Percentiles rank a stretch among this genome's conserved stretches.
These are phyloP conservation scores for Debaryomyces nepalensis DNA, from an alignment of 1,139 yeast genomes.

Conservation along the genomic window DNA sequence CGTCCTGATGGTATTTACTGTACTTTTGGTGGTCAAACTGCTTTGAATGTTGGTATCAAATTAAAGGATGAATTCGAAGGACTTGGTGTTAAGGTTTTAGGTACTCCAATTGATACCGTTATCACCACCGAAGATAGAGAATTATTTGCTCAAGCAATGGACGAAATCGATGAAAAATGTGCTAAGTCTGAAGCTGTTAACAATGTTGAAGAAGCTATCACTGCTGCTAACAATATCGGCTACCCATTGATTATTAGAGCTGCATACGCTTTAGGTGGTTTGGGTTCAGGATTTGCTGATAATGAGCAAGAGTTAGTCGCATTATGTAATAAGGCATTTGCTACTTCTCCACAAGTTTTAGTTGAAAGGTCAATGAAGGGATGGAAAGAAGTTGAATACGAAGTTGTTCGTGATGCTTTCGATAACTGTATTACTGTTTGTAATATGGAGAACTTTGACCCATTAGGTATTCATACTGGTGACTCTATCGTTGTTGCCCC, in stretches of 20 bases:
- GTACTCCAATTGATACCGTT: slow-evolving; percentile 95
- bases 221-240: slow-evolving; percentile 84
- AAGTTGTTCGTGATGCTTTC: slow-evolving; percentile 96
- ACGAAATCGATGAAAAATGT: slow-evolving; percentile 90
- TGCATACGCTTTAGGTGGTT: slow-evolving; percentile 96
- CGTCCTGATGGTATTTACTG: slow-evolving; percentile 96
- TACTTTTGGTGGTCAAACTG: slow-evolving; percentile 99
- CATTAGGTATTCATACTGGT: slow-evolving; percentile 98
- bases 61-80: slow-evolving; percentile 93
- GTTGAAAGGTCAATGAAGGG: slow-evolving; percentile 98
- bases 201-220: slow-evolving; percentile 76
- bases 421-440: slow-evolving; percentile 99
- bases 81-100: slow-evolving; percentile 92
- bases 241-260: slow-evolving; percentile 98
- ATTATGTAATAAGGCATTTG: slow-evolving; percentile 89
- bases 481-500: slow-evolving; percentile 99
- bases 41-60: slow-evolving; percentile 91
- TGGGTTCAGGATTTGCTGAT: slow-evolving; percentile 98
- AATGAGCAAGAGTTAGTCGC: slow-evolving; percentile 82
- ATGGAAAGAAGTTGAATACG: slow-evolving; percentile 99
- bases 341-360: slow-evolving; percentile 93
- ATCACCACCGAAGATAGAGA: slow-evolving; percentile 98
- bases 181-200: slow-evolving; percentile 91
- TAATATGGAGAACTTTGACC: slow-evolving; percentile 99
- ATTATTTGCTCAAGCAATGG: slow-evolving; percentile 92